Evolutionary conservation across 2,329 filamentous ascomycete species (phyloP).

Genomic region (Tolypocladium pustulatum): DNA sequence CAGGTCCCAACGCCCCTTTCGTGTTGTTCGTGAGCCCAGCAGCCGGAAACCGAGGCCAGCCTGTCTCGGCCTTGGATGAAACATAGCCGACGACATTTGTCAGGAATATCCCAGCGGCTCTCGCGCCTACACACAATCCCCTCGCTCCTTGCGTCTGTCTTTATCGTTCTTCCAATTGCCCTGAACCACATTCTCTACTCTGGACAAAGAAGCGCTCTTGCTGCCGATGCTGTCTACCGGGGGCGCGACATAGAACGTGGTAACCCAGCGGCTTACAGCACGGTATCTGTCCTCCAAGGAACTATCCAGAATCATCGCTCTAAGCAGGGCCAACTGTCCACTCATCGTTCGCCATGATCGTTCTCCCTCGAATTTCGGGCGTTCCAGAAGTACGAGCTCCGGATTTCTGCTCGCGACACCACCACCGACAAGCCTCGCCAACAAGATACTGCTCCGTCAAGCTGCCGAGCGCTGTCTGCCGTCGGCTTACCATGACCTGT

Average conservation of each 20-base stretch:
- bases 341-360: conserved; percentile 15
- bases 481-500: conserved; percentile 9
- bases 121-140: conserved; percentile 8
- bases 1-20: neutral
- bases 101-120: conserved; percentile 10
- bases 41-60: conserved; percentile 8
- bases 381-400: conserved; percentile 9
- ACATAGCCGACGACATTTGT: conserved; percentile 17
- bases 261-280: neutral
- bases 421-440: neutral
- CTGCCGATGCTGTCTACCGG: conserved; percentile 1
- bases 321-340: neutral
- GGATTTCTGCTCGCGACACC: neutral
- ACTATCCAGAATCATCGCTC: neutral
- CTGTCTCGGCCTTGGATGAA: conserved; percentile 22
- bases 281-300: neutral
- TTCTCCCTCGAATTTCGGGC: conserved; percentile 13
- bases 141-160: conserved; percentile 5
- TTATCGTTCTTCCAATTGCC: conserved; percentile 10
- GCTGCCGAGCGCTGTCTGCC: neutral
- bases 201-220: neutral
- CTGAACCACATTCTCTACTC: neutral
- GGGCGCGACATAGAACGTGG: neutral
- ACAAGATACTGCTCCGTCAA: neutral
- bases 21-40: neutral